Base-by-base conservation (phyloP, 352 stramenopile genomes). In the Globisporangium nagaii region DNA sequence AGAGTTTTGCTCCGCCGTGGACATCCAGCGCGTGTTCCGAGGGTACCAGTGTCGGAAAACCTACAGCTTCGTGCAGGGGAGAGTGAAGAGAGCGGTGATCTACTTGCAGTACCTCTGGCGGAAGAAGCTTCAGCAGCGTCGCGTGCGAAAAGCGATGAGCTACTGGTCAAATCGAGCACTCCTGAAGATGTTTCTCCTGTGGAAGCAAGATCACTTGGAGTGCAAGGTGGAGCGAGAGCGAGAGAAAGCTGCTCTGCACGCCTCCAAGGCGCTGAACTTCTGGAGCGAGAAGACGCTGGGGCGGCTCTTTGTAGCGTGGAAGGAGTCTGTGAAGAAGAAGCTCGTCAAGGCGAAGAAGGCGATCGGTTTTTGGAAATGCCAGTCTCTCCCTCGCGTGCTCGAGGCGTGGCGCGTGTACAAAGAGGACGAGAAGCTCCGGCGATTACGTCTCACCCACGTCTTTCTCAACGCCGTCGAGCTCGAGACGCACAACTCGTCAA, bases 401-500 rank as follows among this genome's bases (percentile, higher is more conserved):
- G 66, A 73, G 12, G 67, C 72, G 0, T 93, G 83, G 80, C 47
- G 63, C 0, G 9, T 34, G 20, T 60, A 75, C 9, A 65, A 60
- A 7, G 35, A 58, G 8, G 58, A 66, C 31, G 65, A 71, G 4
- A 70, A 68, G 35, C 22, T 24, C 8, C 65, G 68, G 10, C 67
- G 75, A 2, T n/a, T 66, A 6, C 53, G 71, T n/a, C 46, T 93
- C 9, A 56, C 60, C 9, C 59, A 70, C n/a, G 62, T 93, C 0
- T 91, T 86, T 40, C 67, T 90, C 9, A 86, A 86, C 52, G 51
- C 66, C 15, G 72, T 77, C 11, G 68, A 70, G 9, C 68, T 93
- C 3, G 75, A 90, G 28, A 66, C 75, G 0, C 77, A 91, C 57
- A 93, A 93, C 42, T 93, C 83, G 12, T 73, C 66, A 1, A 39